Evolutionary conservation across 805 yeast genomes (phyloP).

Genomic region (Barnettozyma sucrosica): DNA sequence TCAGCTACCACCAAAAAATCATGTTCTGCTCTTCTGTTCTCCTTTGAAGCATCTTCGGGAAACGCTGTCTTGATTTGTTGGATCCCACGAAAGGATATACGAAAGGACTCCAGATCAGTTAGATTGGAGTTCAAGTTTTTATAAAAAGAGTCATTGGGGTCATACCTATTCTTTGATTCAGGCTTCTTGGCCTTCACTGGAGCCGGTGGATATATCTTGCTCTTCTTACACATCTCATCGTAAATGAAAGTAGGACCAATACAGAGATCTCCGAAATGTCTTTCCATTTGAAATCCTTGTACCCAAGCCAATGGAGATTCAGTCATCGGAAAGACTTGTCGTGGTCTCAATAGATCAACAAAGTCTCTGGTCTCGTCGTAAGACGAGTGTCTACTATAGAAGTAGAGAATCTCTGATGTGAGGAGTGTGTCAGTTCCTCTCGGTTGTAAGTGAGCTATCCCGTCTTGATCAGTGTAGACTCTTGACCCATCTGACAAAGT

Average conservation of each 20-base stretch:
- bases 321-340: slow-evolving; percentile 40
- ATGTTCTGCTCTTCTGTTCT: background rate
- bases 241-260: slow-evolving; percentile 16
- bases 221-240: slow-evolving; percentile 8
- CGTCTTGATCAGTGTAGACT: slow-evolving; percentile 17
- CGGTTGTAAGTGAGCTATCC: slow-evolving; percentile 28
- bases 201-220: slow-evolving; percentile 1
- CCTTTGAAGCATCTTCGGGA: background rate
- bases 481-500: slow-evolving; percentile 17
- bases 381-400: slow-evolving; percentile 45
- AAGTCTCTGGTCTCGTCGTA: slow-evolving; percentile 35
- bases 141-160: slow-evolving; percentile 4
- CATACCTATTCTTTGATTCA: slow-evolving; percentile 5
- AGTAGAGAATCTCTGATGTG: slow-evolving; percentile 32
- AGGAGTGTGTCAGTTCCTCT: slow-evolving; percentile 26
- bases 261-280: slow-evolving; percentile 37
- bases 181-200: slow-evolving; percentile 5
- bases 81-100: slow-evolving; percentile 1
- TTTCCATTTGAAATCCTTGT: slow-evolving; percentile 33
- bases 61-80: slow-evolving; percentile 2
- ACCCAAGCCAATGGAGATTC: slow-evolving; percentile 31
- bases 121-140: slow-evolving; percentile 1
- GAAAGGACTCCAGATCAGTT: background rate
- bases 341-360: slow-evolving; percentile 32
- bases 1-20: background rate